Evolutionary conservation across 2,329 filamentous ascomycete species (phyloP), one percentile per base, ranked within the genome.

Genomic region (Dothidotthia symphoricarpi): DNA sequence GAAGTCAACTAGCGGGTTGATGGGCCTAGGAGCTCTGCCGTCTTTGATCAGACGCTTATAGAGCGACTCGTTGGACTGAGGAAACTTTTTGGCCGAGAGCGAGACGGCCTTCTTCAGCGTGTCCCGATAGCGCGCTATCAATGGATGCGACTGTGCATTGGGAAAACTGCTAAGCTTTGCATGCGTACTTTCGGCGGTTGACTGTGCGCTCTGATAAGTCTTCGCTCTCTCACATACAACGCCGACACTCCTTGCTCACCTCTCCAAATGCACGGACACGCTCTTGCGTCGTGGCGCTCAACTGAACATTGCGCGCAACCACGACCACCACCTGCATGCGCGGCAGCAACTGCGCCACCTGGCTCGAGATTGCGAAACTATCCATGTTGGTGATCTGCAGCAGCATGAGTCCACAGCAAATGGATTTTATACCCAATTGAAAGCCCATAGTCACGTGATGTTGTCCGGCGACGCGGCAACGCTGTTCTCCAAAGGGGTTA

Each of bases 21-120:
- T 28, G 26, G 26, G 26, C 26, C 26, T 28, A 28, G 26, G 26
- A 28, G 26, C 26, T 11, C 26, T 28, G 26, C 26, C 26, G n/a
- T 28, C 26, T 28, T 28, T 28, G 26, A 28, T 28, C 26, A 28
- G n/a, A 28, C 26, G 26, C 26, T 28, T 28, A 28, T 28, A 28
- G 26, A 28, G 26, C 26, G 26, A 28, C 26, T 28, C 26, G 26
- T 28, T 28, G 26, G 26, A 28, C 26, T 28, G 26, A 28, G 26
- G 26, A 13, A 28, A 28, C 26, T 28, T 28, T 28, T 28, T 28
- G 26, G 26, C 26, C 26, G 26, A 28, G 26, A 28, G 26, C 26
- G 26, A 28, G 26, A 28, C 26, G 26, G 26, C 26, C 26, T 28
- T 28, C 26, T 28, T 28, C 26, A 28, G 26, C 26, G 26, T 28